Base-by-base conservation (phyloP, 768 basidiomycete genomes). In the Boletus bicolor region DNA sequence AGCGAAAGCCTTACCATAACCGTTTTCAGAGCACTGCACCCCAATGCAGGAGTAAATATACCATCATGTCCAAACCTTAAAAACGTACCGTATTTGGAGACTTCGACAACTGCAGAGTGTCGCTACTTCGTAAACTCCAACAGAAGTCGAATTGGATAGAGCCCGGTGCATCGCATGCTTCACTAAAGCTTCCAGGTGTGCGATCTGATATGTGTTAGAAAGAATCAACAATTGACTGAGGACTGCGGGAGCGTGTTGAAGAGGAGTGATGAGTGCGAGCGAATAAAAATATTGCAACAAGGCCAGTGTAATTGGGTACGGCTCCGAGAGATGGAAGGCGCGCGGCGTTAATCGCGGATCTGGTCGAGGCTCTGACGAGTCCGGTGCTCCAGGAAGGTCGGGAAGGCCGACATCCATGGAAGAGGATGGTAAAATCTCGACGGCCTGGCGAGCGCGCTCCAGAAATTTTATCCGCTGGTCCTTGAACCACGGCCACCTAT, bases 401-500 rank as follows among this genome's bases (percentile, higher is more conserved):
- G 87, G 86, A 34, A 87, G 76, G 7, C 82, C 76, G 1, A 84
- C 75, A 59, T 87, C 81, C 76, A 86, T 82, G 1, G 81, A 67
- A 12, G 85, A 83, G 4, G 76, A 65, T 0, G 89, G 87, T 43
- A 90, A 70, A 8, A 75, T 72, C 43, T 86, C 83, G 42, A 88
- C 74, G 7, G 82, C 78, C 28, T 73, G 75, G 44, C 74, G 73
- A 2, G 89, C 89, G 9, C 75, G 79, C 49, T 81, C 77, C 36
- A 86, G 61, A 64, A 90, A 85, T 49, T 75, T 74, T 49, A 74
- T 68, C 19, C 87, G 75, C 65, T 91, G 86, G 50, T 85, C 82
- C 61, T 82, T 82, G 79, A 99, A 94, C 96, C 96, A 99, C 2
- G 89, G 84, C 96, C 96, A 99, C 35, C 95, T 82, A 35, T 93